phyloP scores from a whole-genome alignment of 768 basidiomycete species.

The Leccinum broughii region DNA sequence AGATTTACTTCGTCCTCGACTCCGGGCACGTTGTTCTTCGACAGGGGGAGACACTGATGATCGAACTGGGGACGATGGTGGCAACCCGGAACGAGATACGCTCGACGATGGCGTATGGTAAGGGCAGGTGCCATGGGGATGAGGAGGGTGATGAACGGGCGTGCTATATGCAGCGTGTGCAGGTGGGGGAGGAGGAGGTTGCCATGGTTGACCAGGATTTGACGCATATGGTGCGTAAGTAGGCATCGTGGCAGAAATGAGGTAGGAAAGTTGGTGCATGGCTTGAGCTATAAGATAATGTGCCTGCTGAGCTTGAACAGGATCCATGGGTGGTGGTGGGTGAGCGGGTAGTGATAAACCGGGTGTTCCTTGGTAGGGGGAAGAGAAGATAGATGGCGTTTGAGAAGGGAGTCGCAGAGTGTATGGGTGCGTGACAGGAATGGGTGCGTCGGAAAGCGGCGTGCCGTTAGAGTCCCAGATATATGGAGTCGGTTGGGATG shows the following conservation, averaged over 20 bases:
- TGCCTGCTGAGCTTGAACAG: too few relatives aligned
- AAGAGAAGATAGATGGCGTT: constrained; percentile 16
- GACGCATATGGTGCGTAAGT: constrained; percentile 21
- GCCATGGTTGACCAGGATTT: constrained; percentile 27
- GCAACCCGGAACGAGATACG: constrained; percentile 47
- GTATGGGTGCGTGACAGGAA: constrained; percentile 24
- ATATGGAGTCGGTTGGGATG: constrained; percentile 2
- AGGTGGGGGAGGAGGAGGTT: constrained; percentile 3
- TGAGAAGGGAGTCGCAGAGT: constrained; percentile 21
- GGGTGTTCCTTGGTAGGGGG: constrained; percentile 15
- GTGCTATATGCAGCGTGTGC: constrained; percentile 9
- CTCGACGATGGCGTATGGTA: constrained; percentile 38
- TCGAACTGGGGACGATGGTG: constrained; percentile 51
- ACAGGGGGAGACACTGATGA: constrained; percentile 40
- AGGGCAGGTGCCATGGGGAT: constrained; percentile 19
- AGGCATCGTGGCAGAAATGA: constrained; percentile 35
- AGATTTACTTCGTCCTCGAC: constrained; percentile 50
- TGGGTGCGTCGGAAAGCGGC: constrained; percentile 16
- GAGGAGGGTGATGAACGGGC: constrained; percentile 15
- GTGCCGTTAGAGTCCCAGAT: constrained; percentile 2
- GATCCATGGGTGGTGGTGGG: constrained; percentile 28
- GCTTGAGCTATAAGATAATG: constrained; percentile 41
- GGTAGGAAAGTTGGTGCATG: constrained; percentile 42
- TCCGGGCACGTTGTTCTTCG: constrained; percentile 34
- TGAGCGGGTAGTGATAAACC: constrained; percentile 30